Conservation (phyloP, 148 eudicot species). For the Salicornia ramosissima region DNA sequence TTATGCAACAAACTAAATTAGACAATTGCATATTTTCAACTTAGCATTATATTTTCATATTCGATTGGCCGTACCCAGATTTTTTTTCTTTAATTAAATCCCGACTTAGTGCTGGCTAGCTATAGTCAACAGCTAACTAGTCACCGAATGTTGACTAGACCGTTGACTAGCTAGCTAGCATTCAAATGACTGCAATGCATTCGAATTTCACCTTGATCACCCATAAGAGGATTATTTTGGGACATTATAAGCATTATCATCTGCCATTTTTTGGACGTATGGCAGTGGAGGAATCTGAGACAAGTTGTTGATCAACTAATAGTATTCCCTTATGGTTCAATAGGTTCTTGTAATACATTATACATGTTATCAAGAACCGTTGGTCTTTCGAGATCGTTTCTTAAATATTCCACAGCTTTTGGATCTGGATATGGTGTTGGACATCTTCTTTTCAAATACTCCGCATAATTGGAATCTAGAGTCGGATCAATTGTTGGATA, state of each 20-base stretch:
- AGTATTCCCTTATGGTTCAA: constrained; percentile 54
- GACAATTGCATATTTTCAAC: too few species aligned
- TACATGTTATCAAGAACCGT: constrained; percentile 68
- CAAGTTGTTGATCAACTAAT: constrained; percentile 50
- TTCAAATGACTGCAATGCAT: constrained; percentile 54
- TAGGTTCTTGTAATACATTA: constrained; percentile 61
- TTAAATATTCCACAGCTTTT: constrained; percentile 39
- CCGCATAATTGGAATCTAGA: constrained; percentile 46
- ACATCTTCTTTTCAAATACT: constrained; percentile 63
- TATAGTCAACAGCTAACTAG: too few species aligned
- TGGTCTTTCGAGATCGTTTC: constrained; percentile 54
- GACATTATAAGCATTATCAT: constrained; percentile 61
- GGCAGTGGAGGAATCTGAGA: constrained; percentile 51
- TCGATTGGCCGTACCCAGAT: too few species aligned
- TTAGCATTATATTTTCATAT: too few species aligned
- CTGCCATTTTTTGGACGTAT: constrained; percentile 62
- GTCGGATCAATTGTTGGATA: constrained; percentile 71
- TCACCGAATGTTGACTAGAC: too few species aligned
- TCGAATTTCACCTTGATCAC: constrained; percentile 63
- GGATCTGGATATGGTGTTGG: constrained; percentile 55
- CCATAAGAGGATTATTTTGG: constrained; percentile 61
- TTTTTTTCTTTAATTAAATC: too few species aligned
- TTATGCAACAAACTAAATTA: too few species aligned
- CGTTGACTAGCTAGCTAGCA: too few species aligned
- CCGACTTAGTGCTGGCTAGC: too few species aligned